Evolutionary conservation across 805 yeast species (phyloP), one percentile per base, ranked within the genome.

Genomic region (Candida ponderosae): DNA sequence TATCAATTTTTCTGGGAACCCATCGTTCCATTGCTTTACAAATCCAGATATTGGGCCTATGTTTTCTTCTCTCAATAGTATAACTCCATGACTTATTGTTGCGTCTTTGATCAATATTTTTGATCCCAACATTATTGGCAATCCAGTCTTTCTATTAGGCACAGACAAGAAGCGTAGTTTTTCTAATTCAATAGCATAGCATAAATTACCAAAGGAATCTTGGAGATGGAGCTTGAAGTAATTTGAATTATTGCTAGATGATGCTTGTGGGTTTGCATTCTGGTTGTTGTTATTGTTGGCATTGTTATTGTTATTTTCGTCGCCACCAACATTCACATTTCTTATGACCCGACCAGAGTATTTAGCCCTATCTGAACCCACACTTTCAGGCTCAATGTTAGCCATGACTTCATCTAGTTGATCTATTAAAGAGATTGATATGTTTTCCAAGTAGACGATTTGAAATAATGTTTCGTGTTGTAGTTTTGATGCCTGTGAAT

Each of bases 371-470:
- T 81, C 90, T 3, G 74, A 76, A 14, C 73, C 72, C 3, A 73
- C 78, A n/a, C 64, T 67, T 42, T 72, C 76, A 2, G 78, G 75
- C 47, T 81, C 78, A n/a, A 70, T 58, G 35, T 60, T 56, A 26
- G 68, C 68, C 18, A 59, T 60, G 55, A 82, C 60, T 6, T 67
- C 71, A 43, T 81, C 90, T 4, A 79, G 48, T 43, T 74, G 76
- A n/a, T 63, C 56, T 17, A 72, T 51, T 17, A 62, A 59, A 0
- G 87, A 74, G 23, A 56, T 63, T 6, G 79, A 62, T 1, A 74
- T 61, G 56, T 81, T 78, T 45, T 67, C 68, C 1, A 80, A 50
- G 44, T 72, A 72, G 2, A 79, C 62, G 2, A 83, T 69, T 50
- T 76, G 78, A 54, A 79, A 79, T 9, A 74, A 40, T 1, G 62